Base-by-base conservation (phyloP, 148 eudicot species). In the Pharnaceum exiguum region DNA sequence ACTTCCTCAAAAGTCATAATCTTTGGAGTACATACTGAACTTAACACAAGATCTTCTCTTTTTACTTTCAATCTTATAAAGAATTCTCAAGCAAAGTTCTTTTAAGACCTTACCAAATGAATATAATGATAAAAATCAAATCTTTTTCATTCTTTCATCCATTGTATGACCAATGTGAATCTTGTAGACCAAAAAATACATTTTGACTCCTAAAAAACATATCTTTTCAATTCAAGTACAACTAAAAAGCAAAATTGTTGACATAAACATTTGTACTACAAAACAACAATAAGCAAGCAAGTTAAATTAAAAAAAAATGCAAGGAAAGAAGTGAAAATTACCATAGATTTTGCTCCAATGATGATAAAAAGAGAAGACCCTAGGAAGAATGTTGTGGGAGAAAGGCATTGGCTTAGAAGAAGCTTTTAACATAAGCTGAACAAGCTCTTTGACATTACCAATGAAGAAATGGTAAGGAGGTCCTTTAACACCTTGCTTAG, bases 301-400 rank as follows among this genome's bases (percentile, higher is more conserved):
- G 10, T 2, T 7, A 26, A 5, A 4, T 3, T 0, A 0, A 19
- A 11, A 22, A 19, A 33, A 62, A 39, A n/a, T n/a, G n/a, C 40
- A 35, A 21, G 10, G 26, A 17, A 22, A 23, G 28, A 17, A 25
- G 2, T 1, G n/a, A 40, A 28, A 55, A 44, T 15, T 89, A 88
- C 96, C 98, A 76, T 93, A 88, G 33, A 93, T 79, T 75, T 85
- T 88, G 64, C 77, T 83, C 98, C 98, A 93, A 25, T 93, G 98
- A 61, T 93, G 96, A 63, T 93, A 93, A 73, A 93, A 93, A 39
- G 98, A 85, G 70, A 93, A 81, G 11, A 93, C 98, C 45, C 98
- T 81, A 10, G 98, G 95, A 42, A 93, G 90, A 25, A 93, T 93
- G 57, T 93, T 85, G 74, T 93, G 98, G 27, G 90, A 79, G 43